These are phyloP conservation scores for Sporisorium exsertum DNA, from an alignment of 1,284 basidiomycete genomes.

Conservation along the genomic window DNA sequence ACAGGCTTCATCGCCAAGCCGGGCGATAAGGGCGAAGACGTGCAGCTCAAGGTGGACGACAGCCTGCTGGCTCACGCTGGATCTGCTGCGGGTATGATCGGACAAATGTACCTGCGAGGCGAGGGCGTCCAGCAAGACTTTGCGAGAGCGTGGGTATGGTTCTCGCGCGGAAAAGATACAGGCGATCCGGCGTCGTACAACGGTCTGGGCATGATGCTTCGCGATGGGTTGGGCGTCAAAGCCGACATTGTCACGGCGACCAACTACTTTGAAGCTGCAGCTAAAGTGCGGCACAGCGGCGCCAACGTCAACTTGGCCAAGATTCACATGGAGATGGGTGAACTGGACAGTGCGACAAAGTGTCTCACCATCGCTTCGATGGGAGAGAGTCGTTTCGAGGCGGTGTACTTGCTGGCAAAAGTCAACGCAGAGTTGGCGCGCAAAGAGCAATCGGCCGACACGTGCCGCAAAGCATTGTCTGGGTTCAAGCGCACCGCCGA, in stretches of 20 bases:
- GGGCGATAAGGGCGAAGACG: conserved; percentile 54
- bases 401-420: conserved; percentile 52
- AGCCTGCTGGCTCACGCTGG: conserved; percentile 34
- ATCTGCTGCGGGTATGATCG: conserved; percentile 72
- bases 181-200: conserved; percentile 89
- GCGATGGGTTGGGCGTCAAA: conserved; percentile 83
- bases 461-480: conserved; percentile 48
- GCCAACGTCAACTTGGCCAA: conserved; percentile 91
- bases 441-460: conserved; percentile 30
- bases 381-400: conserved; percentile 52
- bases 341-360: conserved; percentile 39
- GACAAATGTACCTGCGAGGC: conserved; percentile 91
- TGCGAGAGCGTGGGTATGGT: conserved; percentile 88
- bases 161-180: conserved; percentile 78
- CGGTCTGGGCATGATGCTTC: conserved; percentile 88
- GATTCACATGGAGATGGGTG: conserved; percentile 72
- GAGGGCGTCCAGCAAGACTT: conserved; percentile 88
- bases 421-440: conserved; percentile 49
- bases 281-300: conserved; percentile 76
- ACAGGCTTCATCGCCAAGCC: conserved; percentile 37
- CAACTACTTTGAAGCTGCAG: conserved; percentile 81
- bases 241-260: conserved; percentile 74
- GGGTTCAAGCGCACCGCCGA: conserved; percentile 59
- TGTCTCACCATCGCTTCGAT: conserved; percentile 45
- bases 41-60: conserved; percentile 53